These are phyloP conservation scores for Aspergillus floridensis DNA, from an alignment of 2,329 filamentous ascomycete species.

Conservation along the genomic window DNA sequence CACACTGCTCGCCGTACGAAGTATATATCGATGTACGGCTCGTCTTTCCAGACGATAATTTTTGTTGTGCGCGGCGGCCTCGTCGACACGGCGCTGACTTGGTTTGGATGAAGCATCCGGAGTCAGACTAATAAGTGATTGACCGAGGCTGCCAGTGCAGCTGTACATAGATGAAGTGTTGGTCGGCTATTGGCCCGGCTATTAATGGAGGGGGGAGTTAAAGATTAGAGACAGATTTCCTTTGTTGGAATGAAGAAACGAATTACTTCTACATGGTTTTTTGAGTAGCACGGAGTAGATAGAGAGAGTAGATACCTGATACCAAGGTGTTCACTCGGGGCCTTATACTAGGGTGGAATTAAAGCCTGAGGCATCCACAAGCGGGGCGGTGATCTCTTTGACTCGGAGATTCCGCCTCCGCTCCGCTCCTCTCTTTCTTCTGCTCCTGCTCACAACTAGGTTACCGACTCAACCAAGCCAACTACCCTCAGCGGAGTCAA, in stretches of 20 bases:
- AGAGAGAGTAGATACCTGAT: neutral
- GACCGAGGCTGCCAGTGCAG: slow-evolving; percentile 19
- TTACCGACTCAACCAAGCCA: no score
- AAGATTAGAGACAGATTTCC: slow-evolving; percentile 29
- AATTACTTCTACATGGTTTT: no score
- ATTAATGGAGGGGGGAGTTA: slow-evolving; percentile 25
- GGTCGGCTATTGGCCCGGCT: slow-evolving; percentile 21
- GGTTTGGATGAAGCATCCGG: neutral
- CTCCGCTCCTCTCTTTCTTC: slow-evolving; percentile 17
- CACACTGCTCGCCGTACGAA: slow-evolving; percentile 25
- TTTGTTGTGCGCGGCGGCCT: slow-evolving; percentile 12
- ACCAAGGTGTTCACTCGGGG: no score
- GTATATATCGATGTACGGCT: slow-evolving; percentile 28
- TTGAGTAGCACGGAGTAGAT: neutral
- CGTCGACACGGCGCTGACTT: slow-evolving; percentile 3
- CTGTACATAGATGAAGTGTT: slow-evolving; percentile 34
- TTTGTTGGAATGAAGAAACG: slow-evolving; percentile 28
- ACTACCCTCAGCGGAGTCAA: neutral
- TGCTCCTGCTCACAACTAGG: neutral
- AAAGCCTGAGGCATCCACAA: slow-evolving; percentile 3
- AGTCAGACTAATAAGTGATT: neutral
- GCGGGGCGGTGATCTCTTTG: slow-evolving; percentile 4
- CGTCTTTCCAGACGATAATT: slow-evolving; percentile 19
- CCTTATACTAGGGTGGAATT: neutral
- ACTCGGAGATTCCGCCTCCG: slow-evolving; percentile 14